Evolutionary conservation across 2,329 filamentous ascomycete genomes (phyloP).

Genomic region (Colletotrichum salicis): DNA sequence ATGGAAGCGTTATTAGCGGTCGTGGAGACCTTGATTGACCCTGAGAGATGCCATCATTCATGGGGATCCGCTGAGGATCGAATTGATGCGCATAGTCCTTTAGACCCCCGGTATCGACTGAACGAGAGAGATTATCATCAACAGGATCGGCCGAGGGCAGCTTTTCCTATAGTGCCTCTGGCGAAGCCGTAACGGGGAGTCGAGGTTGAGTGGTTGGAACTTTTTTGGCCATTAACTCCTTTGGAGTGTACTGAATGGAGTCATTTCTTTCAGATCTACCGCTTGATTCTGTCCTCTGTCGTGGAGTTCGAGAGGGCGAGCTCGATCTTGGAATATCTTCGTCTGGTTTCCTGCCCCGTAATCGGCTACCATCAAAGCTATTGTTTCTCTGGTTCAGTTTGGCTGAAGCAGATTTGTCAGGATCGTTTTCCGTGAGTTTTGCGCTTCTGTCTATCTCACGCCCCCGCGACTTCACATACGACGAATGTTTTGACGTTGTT

Average conservation of each 20-base stretch:
- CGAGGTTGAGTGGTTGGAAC: not conserved
- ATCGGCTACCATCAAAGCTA: not conserved
- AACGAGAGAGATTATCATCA: not conserved
- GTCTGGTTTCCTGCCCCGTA: not conserved
- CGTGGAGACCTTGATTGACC: not conserved
- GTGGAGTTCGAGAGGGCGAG: not conserved
- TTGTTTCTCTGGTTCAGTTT: not conserved
- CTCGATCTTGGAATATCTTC: not conserved
- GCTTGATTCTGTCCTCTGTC: not conserved
- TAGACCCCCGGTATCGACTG: no score
- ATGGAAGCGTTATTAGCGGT: not conserved
- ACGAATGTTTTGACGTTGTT: not conserved
- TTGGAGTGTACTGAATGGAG: constrained; percentile 26
- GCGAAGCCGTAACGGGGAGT: not conserved
- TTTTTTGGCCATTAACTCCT: constrained; percentile 6
- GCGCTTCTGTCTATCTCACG: not conserved
- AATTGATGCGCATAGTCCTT: not conserved
- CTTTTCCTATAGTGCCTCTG: constrained; percentile 15
- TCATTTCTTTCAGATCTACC: not conserved
- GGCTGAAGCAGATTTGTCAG: not conserved
- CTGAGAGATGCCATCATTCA: not conserved
- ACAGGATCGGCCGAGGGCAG: not conserved
- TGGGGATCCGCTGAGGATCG: not conserved
- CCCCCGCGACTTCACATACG: not conserved
- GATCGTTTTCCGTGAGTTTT: not conserved